Evolutionary conservation across 257 asterid species (phyloP).

Genomic region (Solanum paucissectum): DNA sequence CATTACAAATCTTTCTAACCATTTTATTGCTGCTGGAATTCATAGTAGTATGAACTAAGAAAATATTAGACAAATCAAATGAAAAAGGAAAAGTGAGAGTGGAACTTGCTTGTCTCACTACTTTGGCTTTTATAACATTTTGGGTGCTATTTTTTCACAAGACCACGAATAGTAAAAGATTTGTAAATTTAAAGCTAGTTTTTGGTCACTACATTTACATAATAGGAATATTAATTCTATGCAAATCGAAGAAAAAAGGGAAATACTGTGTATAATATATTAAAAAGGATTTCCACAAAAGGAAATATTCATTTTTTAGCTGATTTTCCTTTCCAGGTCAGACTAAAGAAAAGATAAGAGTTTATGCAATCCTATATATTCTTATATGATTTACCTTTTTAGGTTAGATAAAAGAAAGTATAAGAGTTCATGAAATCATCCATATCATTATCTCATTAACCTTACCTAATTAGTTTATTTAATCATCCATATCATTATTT

Average conservation of each 20-base stretch:
- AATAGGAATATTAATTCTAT: neutral
- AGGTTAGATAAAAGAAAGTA: no score
- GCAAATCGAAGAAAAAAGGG: neutral
- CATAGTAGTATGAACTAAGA: constrained; percentile 12
- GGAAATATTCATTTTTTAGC: no score
- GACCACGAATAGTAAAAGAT: neutral
- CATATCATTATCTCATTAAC: no score
- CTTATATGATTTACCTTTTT: no score
- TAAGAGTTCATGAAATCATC: no score
- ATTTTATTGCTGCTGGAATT: constrained; percentile 1
- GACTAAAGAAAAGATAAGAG: no score
- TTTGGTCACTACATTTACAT: neutral
- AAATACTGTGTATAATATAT: neutral
- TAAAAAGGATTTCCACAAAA: neutral
- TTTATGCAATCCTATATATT: no score
- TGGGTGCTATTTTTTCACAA: neutral
- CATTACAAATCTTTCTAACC: no score
- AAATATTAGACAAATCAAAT: neutral
- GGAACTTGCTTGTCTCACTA: neutral
- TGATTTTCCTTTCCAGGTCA: no score
- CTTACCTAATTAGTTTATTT: no score
- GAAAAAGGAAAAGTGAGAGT: neutral
- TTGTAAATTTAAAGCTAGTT: neutral
- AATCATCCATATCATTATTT: neutral
- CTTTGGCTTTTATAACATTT: neutral